phyloP scores from a whole-genome alignment of 225 moss, liverwort and hornwort species.

The Bryoerythrophyllum caledonicum region DNA sequence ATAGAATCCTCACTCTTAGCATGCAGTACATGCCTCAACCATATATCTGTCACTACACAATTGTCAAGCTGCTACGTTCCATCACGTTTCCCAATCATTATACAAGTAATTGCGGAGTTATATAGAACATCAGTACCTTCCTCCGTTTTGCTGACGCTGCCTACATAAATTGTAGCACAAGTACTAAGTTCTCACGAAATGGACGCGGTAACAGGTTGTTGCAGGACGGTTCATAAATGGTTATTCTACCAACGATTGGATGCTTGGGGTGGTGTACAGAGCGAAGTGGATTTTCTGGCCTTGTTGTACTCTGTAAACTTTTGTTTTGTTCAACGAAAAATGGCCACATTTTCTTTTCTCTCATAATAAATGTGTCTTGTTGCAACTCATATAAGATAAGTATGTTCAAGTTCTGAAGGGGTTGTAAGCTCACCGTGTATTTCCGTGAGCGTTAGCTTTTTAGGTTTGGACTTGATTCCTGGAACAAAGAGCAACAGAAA shows the following conservation, averaged over 20 bases:
- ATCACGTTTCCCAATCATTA: slow-evolving; percentile 4
- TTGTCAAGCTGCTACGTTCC: slow-evolving; percentile 2
- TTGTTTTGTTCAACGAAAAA: slow-evolving; percentile 7
- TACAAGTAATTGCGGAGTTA: background rate
- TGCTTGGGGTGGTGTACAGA: slow-evolving; percentile 91
- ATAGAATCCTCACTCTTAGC: background rate
- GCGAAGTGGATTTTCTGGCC: slow-evolving; percentile 63
- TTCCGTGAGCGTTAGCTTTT: slow-evolving; percentile 1
- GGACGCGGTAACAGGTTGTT: slow-evolving; percentile 69
- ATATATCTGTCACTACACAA: background rate
- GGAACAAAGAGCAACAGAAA: background rate
- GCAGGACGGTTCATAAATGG: slow-evolving; percentile 92
- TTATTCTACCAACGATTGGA: slow-evolving; percentile 95
- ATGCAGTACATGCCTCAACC: slow-evolving; percentile 4
- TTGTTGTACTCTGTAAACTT: background rate
- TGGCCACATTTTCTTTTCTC: slow-evolving; percentile 12
- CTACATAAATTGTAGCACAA: background rate
- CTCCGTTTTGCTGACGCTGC: slow-evolving; percentile 9
- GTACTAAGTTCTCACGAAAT: slow-evolving; percentile 23
- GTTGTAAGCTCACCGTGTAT: background rate
- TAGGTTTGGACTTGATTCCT: slow-evolving; percentile 8
- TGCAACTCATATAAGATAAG: background rate
- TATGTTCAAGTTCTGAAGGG: background rate
- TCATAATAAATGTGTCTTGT: background rate
- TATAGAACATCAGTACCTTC: slow-evolving; percentile 6